These are phyloP conservation scores for Parascedosporium putredinis DNA, from an alignment of 2,329 filamentous ascomycete species.

Conservation along the genomic window DNA sequence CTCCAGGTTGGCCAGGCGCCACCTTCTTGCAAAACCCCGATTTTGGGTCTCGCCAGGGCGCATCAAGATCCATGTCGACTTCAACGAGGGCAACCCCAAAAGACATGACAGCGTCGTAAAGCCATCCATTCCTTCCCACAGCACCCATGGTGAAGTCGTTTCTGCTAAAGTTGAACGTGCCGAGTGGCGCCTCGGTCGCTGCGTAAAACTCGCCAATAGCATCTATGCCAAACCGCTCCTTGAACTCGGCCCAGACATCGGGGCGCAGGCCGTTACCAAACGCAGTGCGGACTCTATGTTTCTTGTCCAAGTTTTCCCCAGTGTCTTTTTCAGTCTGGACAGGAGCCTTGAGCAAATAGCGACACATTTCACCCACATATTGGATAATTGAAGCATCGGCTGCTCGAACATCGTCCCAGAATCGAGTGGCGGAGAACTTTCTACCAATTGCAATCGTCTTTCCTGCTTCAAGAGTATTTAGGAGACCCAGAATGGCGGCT, in stretches of 20 bases:
- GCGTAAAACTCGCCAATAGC: slow-evolving; percentile 74
- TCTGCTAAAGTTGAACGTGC: slow-evolving; percentile 60
- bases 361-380: slow-evolving; percentile 80
- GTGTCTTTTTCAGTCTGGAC: slow-evolving; percentile 51
- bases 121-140: slow-evolving; percentile 59
- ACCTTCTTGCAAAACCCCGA: slow-evolving; percentile 59
- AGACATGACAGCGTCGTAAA: slow-evolving; percentile 47
- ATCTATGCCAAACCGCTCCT: slow-evolving; percentile 66
- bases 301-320: slow-evolving; percentile 58
- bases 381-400: slow-evolving; percentile 66
- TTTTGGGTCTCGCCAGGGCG: slow-evolving; percentile 54
- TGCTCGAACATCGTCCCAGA: slow-evolving; percentile 67
- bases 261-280: slow-evolving; percentile 81
- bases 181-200: slow-evolving; percentile 61
- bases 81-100: slow-evolving; percentile 47
- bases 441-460: slow-evolving; percentile 61
- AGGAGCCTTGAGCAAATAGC: slow-evolving; percentile 65
- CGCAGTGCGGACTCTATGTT: slow-evolving; percentile 62
- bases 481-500: slow-evolving; percentile 59
- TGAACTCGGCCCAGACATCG: slow-evolving; percentile 77
- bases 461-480: slow-evolving; percentile 47
- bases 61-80: slow-evolving; percentile 61
- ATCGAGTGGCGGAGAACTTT: slow-evolving; percentile 67
- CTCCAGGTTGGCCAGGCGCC: slow-evolving; percentile 54
- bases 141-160: slow-evolving; percentile 69